Conservation (phyloP, 805 yeast species). For the Kockiozyma suomiensis region DNA sequence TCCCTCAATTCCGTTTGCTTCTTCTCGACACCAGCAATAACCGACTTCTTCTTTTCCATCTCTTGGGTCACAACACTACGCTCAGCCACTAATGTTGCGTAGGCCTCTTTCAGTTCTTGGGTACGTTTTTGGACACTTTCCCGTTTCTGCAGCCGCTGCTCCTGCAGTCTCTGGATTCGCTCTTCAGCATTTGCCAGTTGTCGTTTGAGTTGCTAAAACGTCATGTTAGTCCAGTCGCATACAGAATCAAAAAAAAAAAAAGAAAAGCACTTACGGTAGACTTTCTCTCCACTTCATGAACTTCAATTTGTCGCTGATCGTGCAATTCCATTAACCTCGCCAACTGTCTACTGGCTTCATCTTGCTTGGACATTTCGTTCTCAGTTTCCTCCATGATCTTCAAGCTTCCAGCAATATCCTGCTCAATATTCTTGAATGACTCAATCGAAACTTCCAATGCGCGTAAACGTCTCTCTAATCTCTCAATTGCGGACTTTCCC, state of each 20-base stretch:
- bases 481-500: slow-evolving; percentile 47
- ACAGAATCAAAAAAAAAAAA: too few relatives aligned
- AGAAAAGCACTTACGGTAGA: slow-evolving; percentile 18
- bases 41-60: slow-evolving; percentile 51
- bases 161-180: slow-evolving; percentile 49
- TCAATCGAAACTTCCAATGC: slow-evolving; percentile 59
- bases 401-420: slow-evolving; percentile 49
- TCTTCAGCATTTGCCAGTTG: slow-evolving; percentile 56
- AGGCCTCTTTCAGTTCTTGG: slow-evolving; percentile 50
- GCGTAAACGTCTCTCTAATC: slow-evolving; percentile 52
- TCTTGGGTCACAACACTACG: slow-evolving; percentile 54
- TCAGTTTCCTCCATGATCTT: slow-evolving; percentile 55
- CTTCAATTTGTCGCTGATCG: slow-evolving; percentile 46
- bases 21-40: slow-evolving; percentile 50
- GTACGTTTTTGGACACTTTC: slow-evolving; percentile 49
- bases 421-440: slow-evolving; percentile 57
- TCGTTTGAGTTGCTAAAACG: slow-evolving; percentile 50
- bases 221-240: background rate
- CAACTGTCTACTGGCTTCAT: slow-evolving; percentile 46
- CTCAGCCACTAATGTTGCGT: slow-evolving; percentile 53
- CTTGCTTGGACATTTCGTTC: slow-evolving; percentile 50
- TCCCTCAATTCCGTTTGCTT: slow-evolving; percentile 45
- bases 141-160: slow-evolving; percentile 52
- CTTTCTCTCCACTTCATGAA: slow-evolving; percentile 49
- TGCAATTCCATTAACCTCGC: slow-evolving; percentile 48